Conservation (phyloP, 1,139 yeast genomes). For the Blastobotrys arbuscula region DNA sequence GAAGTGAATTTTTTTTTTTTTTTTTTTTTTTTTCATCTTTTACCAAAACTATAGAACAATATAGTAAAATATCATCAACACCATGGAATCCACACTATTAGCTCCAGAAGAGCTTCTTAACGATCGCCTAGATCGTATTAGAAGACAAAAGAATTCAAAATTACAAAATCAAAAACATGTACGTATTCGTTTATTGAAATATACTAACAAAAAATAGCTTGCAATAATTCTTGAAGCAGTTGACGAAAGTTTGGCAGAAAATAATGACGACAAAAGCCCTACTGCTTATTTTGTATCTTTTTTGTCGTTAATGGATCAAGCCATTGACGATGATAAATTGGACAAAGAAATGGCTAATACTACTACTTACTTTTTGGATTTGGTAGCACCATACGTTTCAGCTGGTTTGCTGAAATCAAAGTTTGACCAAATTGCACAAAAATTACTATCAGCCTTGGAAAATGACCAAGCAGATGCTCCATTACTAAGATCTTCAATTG, state of each 20-base stretch:
- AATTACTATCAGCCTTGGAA: slow-evolving; percentile 76
- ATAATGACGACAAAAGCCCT: slow-evolving; percentile 48
- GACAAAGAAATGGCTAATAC: slow-evolving; percentile 58
- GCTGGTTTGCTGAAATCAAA: slow-evolving; percentile 60
- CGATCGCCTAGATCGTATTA: slow-evolving; percentile 56
- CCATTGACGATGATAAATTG: slow-evolving; percentile 47
- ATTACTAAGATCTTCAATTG: slow-evolving; percentile 73
- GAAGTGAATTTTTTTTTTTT: not conserved
- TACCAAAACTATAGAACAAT: too few relatives aligned
- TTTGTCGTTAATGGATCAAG: slow-evolving; percentile 72
- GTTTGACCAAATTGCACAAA: slow-evolving; percentile 70
- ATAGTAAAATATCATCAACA: too few relatives aligned
- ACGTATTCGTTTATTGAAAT: slow-evolving; percentile 13
- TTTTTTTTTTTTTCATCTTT: too few relatives aligned
- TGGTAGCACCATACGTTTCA: slow-evolving; percentile 73
- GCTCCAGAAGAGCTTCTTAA: slow-evolving; percentile 11
- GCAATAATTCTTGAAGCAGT: slow-evolving; percentile 78
- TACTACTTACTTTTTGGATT: slow-evolving; percentile 74
- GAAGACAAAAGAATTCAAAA: slow-evolving; percentile 67
- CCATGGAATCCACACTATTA: slow-evolving; percentile 1
- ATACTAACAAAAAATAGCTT: slow-evolving; percentile 27
- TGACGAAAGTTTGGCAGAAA: slow-evolving; percentile 79
- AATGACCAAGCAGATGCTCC: slow-evolving; percentile 76
- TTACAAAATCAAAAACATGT: slow-evolving; percentile 75
- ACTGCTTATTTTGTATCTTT: slow-evolving; percentile 83